These are phyloP conservation scores for Dactylellina haptotyla DNA, from an alignment of 2,329 filamentous ascomycete species.

Conservation along the genomic window DNA sequence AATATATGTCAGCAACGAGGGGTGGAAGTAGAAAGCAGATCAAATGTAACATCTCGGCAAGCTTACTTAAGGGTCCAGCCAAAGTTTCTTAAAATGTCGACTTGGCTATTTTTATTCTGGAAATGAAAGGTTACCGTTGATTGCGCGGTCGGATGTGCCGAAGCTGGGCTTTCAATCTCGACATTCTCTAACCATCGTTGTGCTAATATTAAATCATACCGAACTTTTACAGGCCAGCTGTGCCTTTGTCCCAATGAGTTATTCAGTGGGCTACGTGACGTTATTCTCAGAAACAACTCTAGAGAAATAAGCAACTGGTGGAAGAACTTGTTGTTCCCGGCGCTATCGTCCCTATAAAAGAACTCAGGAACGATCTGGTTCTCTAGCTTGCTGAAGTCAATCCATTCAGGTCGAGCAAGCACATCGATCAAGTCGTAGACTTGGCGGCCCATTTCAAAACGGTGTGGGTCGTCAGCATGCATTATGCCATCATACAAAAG, in stretches of 20 bases:
- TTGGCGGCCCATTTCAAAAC: conserved; percentile 72
- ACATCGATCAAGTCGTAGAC: conserved; percentile 77
- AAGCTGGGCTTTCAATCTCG: conserved; percentile 70
- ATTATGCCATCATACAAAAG: conserved; percentile 76
- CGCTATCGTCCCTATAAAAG: conserved; percentile 70
- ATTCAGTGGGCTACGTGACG: conserved; percentile 59
- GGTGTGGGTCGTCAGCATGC: conserved; percentile 69
- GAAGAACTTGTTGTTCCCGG: conserved; percentile 74
- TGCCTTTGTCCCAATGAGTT: conserved; percentile 66
- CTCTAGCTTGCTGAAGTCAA: conserved; percentile 75
- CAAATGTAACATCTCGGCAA: conserved; percentile 4
- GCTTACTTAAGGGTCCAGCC: conserved; percentile 73
- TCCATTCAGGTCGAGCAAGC: conserved; percentile 75
- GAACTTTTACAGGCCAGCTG: conserved; percentile 75
- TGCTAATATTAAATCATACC: conserved; percentile 78
- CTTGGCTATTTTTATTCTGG: conserved; percentile 73
- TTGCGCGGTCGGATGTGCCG: conserved; percentile 66
- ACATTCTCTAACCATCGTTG: conserved; percentile 78
- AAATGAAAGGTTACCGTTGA: conserved; percentile 72
- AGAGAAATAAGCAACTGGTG: conserved; percentile 79
- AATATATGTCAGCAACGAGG: conserved; percentile 16
- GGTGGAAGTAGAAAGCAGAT: background rate
- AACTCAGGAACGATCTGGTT: conserved; percentile 80
- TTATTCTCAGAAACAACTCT: conserved; percentile 76
- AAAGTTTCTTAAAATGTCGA: conserved; percentile 75